Base-by-base conservation (phyloP, 2,329 filamentous ascomycete genomes). In the Trichophyton mentagrophytes region DNA sequence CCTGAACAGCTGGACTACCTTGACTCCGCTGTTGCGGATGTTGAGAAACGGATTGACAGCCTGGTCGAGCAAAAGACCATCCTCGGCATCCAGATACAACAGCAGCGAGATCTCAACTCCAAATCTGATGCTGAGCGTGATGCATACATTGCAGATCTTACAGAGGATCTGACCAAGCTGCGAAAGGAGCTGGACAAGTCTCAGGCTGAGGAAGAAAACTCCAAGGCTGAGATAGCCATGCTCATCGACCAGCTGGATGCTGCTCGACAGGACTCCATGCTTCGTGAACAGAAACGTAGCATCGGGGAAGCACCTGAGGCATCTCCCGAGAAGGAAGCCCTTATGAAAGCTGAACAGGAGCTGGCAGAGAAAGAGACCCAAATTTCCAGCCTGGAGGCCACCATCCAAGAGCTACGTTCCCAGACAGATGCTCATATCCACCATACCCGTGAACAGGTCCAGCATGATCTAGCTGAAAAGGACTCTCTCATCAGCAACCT, bases 71-170 rank as follows among this genome's bases (percentile, higher is more conserved):
- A 97, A 70, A 95, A 96, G 71, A 84, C 85, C 57, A 91, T 96
- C 22, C 80, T 97, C 7, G 87, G 92, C 68, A 85, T 90, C 49
- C 91, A 97, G 72, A 92, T 96, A 68, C 92, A 95, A 75, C 91
- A 97, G 71, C 92, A 97, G 74, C 87, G 91, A 62, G 90, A 95
- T 69, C 81, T 96, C 61, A 95, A 95, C 74, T 90, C 81, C 76
- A 91, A 91, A 69, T 90, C 89, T 0, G 90, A 95, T 66, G 79
- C 77, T 13, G 73, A 81, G 65, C 77, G 80, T 57, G 78, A 80
- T 65, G 73, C 74, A 17, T 74, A 78, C 61, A 75, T 79, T 44
- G 71, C 71, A 30, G 73, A 78, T 38, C 65, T 80, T 59, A 73
- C 72, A 7, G 74, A 76, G 61, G 72, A 80, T 65, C 64, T 79